Evolutionary conservation across 2,329 filamentous ascomycete genomes (phyloP), one percentile per base, ranked within the genome.

Genomic region (Colletotrichum truncatum): DNA sequence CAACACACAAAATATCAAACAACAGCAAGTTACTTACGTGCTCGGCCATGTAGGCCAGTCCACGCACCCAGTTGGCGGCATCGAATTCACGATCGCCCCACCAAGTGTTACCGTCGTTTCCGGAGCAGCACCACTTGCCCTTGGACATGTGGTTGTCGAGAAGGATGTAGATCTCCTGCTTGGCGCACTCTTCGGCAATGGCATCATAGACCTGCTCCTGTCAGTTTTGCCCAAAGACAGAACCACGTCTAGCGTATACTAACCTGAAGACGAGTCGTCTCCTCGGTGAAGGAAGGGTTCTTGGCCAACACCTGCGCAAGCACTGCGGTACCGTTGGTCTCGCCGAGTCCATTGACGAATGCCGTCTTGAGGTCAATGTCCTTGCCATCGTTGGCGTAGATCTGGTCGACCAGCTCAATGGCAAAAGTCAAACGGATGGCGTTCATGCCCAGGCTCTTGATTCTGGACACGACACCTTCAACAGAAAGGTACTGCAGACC

Each of bases 401-500:
- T 86, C 70, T 87, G 80, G 68, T 90, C 88, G 54, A 91, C 78
- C 84, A 90, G 86, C 71, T 91, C 83, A 62, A 86, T 90, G 3
- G 88, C 87, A 58, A 84, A 91, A 0, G 87, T 89, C 41, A 91
- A 75, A 2, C 88, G 86, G 25, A 90, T 84, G 2, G 85, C 83
- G 70, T 91, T 91, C 80, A 91, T 86, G 14, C 87, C 87, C 0
- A 89, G 71, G 64, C 82, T 82, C 70, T 87, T 88, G 70, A 89
- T 81, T 74, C 84, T 84, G 4, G 81, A 74, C 1, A 89, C 82
- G 34, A 90, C 84, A 7, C 74, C 76, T 36, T 80, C 76, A 49
- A 90, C 80, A 0, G 87, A 89, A 34, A 84, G 82, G 73, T 89
- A 89, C 71, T 89, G 87, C 3, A 90, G 79, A 4, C 88, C 88